phyloP scores from a whole-genome alignment of 1,139 yeast genomes.

The Protomyces inouyei region DNA sequence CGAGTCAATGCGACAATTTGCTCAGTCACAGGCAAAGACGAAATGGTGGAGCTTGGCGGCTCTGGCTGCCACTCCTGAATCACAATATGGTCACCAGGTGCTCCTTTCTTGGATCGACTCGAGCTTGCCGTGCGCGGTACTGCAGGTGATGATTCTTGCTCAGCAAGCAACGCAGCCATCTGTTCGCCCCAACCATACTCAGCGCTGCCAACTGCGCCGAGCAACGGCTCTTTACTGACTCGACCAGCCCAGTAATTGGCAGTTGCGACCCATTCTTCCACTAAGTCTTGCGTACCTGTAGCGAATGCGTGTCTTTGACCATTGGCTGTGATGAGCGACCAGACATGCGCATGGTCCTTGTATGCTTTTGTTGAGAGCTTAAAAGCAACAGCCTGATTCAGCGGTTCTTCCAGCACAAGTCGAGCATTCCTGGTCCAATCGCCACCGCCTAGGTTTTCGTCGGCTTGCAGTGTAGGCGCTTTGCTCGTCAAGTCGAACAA shows the following conservation, averaged over 20 bases:
- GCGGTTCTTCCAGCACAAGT: slow-evolving; percentile 37
- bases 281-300: slow-evolving; percentile 64
- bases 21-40: slow-evolving; percentile 34
- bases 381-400: slow-evolving; percentile 39
- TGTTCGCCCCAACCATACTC: slow-evolving; percentile 74
- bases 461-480: slow-evolving; percentile 2
- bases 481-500: slow-evolving; percentile 37
- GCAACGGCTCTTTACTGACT: slow-evolving; percentile 67
- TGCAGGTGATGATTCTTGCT: background rate
- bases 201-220: slow-evolving; percentile 60
- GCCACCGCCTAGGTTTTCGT: slow-evolving; percentile 52
- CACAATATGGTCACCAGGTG: slow-evolving; percentile 36
- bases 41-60: slow-evolving; percentile 36
- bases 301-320: slow-evolving; percentile 39
- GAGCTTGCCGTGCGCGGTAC: background rate
- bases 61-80: slow-evolving; percentile 40
- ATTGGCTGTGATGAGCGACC: slow-evolving; percentile 42
- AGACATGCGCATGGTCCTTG: slow-evolving; percentile 33
- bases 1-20: slow-evolving; percentile 36
- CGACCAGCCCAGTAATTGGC: slow-evolving; percentile 91
- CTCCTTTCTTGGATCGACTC: background rate
- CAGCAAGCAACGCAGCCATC: slow-evolving; percentile 2
- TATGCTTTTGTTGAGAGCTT: slow-evolving; percentile 29
- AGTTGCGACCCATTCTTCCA: slow-evolving; percentile 65
- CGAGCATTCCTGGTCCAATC: slow-evolving; percentile 52